Evolutionary conservation across 140 eudicot species (phyloP), one percentile per base, ranked within the genome.

Genomic region (Oenanthe javanica): DNA sequence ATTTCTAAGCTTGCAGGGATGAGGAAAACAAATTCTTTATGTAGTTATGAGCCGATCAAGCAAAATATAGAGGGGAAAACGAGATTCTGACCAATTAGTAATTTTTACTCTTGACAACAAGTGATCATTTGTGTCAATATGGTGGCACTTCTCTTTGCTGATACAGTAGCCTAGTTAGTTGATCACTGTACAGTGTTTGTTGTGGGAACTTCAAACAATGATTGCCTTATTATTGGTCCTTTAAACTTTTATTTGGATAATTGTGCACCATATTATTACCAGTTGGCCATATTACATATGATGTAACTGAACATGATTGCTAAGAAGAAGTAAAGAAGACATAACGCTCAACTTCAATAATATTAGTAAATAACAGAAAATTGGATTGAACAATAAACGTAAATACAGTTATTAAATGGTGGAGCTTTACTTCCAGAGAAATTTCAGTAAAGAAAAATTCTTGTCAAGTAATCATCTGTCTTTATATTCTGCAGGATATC

Each of bases 401-500:
- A 10, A n/a, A n/a, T 61, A 61, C 14, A 23, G 38, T 61, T 23
- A 2, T 61, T 9, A 23, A 21, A 72, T 43, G 31, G 52, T 1
- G 77, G 50, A 42, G 38, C 15, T 19, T 45, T 63, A 1, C 27
- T 72, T 9, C 16, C 16, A 23, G 38, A 18, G 10, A 2, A 9
- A 9, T 72, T 72, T 72, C n/a, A 43, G 54, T 9, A 5, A 10
- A 72, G 9, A 9, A 3, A 18, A 72, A 72, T 9, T 18, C 11
- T 72, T 79, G 11, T 64, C 49, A 8, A 76, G 40, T 79, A 72
- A 27, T 69, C 50, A 54, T 76, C 52, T 61, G 15, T 79, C 8
- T 19, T 27, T 15, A 1, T 12, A 13, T 38, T 78, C 59, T 86
- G 87, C 93, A 92, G 98, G 77, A 90, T 85, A 75, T 45, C 88